Evolutionary conservation across 148 eudicot genomes (phyloP), one percentile per base, ranked within the genome.

Genomic region (Amaranthus cruentus): DNA sequence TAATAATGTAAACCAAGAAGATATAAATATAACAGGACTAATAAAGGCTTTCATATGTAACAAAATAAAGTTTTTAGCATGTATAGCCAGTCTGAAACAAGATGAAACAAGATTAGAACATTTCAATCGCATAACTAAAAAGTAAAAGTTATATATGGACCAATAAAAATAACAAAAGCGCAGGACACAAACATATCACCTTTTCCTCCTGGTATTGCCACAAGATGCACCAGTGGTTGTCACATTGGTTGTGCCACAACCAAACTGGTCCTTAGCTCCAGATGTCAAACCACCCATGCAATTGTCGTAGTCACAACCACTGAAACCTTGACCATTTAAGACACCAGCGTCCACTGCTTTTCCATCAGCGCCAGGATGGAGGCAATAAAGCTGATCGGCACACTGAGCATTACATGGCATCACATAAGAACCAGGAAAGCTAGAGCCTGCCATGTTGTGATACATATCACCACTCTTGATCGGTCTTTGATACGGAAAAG

Each of bases 401-500:
- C 94, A 83, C 71, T 83, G 94, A 76, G 84, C 75, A 75, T 92
- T 90, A 77, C 99, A 93, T 0, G 96, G 85, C 80, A 88, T 72
- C 75, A 84, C 76, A 76, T 85, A 88, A 43, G 87, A 83, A 48
- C 90, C 88, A 44, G 86, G 81, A 53, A 81, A n/a, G 69, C 72
- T 86, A 52, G 84, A 53, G 69, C 78, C 86, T 68, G 62, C 68
- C 28, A 81, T 18, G 64, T 77, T 87, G 66, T 80, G 87, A 79
- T 85, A 88, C 69, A 76, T 68, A 80, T 86, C 84, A 15, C 80
- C 83, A 76, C 71, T 77, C 79, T 80, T 90, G 58, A 73, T 81
- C 0, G 90, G 78, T 81, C 83, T 96, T 69, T 90, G 94, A 82
- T 95, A 92, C n/a, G 99, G 99, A 75, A 95, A 95, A n/a, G 89